A percentile compares a stretch with the other conserved stretches of the same genome.
These are phyloP conservation scores for Pulveroboletus sp. DNA, from an alignment of 1,284 basidiomycete genomes.

Conservation along the genomic window DNA sequence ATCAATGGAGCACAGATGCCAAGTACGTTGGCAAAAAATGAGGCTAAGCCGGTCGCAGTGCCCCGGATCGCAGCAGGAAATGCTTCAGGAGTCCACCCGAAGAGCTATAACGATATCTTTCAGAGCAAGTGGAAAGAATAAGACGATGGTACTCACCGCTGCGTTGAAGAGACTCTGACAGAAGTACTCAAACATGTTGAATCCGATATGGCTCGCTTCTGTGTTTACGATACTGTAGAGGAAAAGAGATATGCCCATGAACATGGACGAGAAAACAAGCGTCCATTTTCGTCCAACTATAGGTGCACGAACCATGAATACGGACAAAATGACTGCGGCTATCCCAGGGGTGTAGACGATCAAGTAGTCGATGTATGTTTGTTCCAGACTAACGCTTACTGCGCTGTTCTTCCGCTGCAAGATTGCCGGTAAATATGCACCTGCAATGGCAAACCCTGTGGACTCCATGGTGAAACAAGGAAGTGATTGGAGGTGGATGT, in stretches of 20 bases:
- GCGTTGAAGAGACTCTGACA: slow-evolving; percentile 19
- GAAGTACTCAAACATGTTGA: slow-evolving; percentile 18
- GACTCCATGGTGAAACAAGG: not conserved
- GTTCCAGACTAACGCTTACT: slow-evolving; percentile 8
- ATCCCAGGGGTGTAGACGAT: slow-evolving; percentile 16
- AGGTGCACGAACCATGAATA: slow-evolving; percentile 21
- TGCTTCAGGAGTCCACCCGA: slow-evolving; percentile 24
- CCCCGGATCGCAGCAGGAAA: slow-evolving; percentile 21
- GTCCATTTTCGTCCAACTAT: slow-evolving; percentile 22
- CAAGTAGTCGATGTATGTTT: slow-evolving; percentile 20
- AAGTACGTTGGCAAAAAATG: slow-evolving; percentile 4
- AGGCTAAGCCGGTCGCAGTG: slow-evolving; percentile 16
- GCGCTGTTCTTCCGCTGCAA: slow-evolving; percentile 23
- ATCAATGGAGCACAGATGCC: slow-evolving; percentile 10
- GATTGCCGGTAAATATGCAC: slow-evolving; percentile 14
- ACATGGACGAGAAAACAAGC: slow-evolving; percentile 16
- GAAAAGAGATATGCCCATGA: slow-evolving; percentile 10
- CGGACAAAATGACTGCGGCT: slow-evolving; percentile 1
- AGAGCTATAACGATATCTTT: slow-evolving; percentile 8
- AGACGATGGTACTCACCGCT: not conserved
- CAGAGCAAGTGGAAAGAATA: not conserved
- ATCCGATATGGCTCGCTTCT: slow-evolving; percentile 16
- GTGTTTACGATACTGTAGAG: slow-evolving; percentile 20
- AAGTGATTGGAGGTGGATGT: not conserved
- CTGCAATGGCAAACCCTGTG: slow-evolving; percentile 8